Evolutionary conservation across 2,329 filamentous ascomycete genomes (phyloP), one percentile per base, ranked within the genome.

Genomic region (Plectosphaerella plurivora): DNA sequence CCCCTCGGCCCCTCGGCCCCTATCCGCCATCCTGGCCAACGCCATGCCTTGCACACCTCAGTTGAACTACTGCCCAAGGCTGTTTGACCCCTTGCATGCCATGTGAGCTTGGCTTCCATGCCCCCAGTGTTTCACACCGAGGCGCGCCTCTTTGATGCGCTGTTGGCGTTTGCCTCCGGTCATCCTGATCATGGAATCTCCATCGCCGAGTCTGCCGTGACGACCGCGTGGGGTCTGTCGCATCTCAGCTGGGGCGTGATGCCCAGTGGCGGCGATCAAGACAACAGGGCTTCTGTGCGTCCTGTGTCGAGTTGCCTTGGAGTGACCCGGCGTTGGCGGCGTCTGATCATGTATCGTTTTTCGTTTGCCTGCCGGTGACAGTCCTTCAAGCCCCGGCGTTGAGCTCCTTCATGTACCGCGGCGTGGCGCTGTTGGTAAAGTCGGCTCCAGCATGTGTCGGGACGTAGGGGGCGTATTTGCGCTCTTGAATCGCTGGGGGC

Each of bases 401-500:
- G 20, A 65, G 65, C 53, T 63, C 63, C 42, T 59, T 67, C 59
- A 74, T 74, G n/a, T 61, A 59, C 42, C 62, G 60, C 14, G 73
- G 60, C 5, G 74, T 73, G 4, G 73, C 66, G 7, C 71, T 76
- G 58, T 61, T 67, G 48, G 77, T 59, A 57, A 73, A 74, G 5
- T 71, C 69, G 5, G 66, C 55, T 2, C 67, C 69, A 2, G 74
- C 73, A 53, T 76, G 68, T n/a, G 61, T 68, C 3, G 75, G 75
- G 10, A 63, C 48, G 14, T 50, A 50, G 12, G 48, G 37, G 12
- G 39, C 36, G 25, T 50, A 45, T 14, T 50, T 45, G 22, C 24
- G n/a, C 25, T 50, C 48, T 35, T 49, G 47, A n/a, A 35, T 42
- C 14, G 37, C 20, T 6, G 36, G 47, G 18, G 22, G n/a, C 1